Evolutionary conservation across 495 filamentous ascomycete genomes (phyloP).

Genomic region (Penicillium verhagenii): DNA sequence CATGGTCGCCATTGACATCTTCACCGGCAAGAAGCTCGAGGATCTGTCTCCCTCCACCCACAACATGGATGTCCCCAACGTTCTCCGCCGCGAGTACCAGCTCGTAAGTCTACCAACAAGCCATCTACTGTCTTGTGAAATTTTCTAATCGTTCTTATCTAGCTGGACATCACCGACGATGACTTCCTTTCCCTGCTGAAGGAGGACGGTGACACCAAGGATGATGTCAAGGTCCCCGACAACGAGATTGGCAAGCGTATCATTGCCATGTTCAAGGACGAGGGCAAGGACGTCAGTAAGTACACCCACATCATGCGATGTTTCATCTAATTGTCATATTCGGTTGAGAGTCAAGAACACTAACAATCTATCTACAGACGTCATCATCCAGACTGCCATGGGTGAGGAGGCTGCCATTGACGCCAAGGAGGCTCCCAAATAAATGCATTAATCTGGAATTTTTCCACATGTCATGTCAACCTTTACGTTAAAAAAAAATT

Average conservation of each 20-base stretch:
- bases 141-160: neutral
- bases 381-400: conserved; percentile 93
- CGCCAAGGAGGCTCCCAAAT: conserved; percentile 78
- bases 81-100: conserved; percentile 85
- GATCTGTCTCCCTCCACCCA: conserved; percentile 99
- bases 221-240: conserved; percentile 92
- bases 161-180: conserved; percentile 89
- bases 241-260: conserved; percentile 84
- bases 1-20: conserved; percentile 95
- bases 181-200: conserved; percentile 87
- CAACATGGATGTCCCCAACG: conserved; percentile 99
- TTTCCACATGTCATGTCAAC: conserved; percentile 35
- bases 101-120: conserved; percentile 63
- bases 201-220: conserved; percentile 78
- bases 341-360: neutral
- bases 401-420: conserved; percentile 90
- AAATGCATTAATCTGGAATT: conserved; percentile 30
- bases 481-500: conserved; percentile 30
- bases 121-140: neutral
- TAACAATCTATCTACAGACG: conserved; percentile 51
- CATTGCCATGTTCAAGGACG: conserved; percentile 66
- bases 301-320: conserved; percentile 9
- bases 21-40: conserved; percentile 99
- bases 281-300: conserved; percentile 84
- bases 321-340: neutral